A percentile compares a stretch with the other conserved stretches of the same genome.
These are phyloP conservation scores for Chlorella sp. DNA, from an alignment of 139 green algal genomes.

Conservation along the genomic window DNA sequence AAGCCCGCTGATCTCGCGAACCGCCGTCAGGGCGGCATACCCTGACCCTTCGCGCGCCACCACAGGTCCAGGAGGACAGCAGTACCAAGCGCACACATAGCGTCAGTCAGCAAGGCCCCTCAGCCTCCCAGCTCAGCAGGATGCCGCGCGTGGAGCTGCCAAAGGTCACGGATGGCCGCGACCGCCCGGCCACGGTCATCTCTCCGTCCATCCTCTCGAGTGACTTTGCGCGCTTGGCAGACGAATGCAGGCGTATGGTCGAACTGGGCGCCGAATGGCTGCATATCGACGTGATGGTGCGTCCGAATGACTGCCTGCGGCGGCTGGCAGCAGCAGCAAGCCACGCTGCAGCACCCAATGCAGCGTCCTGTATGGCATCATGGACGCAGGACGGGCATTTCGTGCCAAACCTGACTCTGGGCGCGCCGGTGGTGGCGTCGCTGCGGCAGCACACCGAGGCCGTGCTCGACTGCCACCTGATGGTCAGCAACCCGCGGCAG, in stretches of 20 bases:
- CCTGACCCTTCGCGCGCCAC: too few species aligned
- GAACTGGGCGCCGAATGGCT: constrained; percentile 73
- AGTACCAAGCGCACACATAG: too few species aligned
- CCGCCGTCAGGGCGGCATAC: too few species aligned
- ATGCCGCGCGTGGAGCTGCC: too few species aligned
- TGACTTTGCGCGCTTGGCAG: constrained; percentile 79
- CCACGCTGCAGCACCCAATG: neutral
- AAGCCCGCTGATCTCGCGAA: too few species aligned
- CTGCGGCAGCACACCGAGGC: constrained; percentile 70
- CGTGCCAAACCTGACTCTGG: constrained; percentile 92
- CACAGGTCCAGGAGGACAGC: too few species aligned
- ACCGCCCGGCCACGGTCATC: constrained; percentile 43
- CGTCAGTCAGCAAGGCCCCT: too few species aligned
- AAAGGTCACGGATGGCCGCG: too few species aligned
- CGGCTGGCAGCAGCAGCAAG: neutral
- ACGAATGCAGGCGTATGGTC: constrained; percentile 74
- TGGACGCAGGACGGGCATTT: constrained; percentile 79
- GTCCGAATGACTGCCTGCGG: neutral
- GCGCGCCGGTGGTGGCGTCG: constrained; percentile 72
- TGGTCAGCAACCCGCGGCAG: constrained; percentile 51
- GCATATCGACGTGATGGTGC: constrained; percentile 57
- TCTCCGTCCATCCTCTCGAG: constrained; percentile 78
- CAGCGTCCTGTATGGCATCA: neutral
- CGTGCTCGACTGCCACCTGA: constrained; percentile 90
- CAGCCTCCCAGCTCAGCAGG: too few species aligned